Base-by-base conservation (phyloP, 2,329 filamentous ascomycete genomes). In the Teratosphaeria zuluensis region DNA sequence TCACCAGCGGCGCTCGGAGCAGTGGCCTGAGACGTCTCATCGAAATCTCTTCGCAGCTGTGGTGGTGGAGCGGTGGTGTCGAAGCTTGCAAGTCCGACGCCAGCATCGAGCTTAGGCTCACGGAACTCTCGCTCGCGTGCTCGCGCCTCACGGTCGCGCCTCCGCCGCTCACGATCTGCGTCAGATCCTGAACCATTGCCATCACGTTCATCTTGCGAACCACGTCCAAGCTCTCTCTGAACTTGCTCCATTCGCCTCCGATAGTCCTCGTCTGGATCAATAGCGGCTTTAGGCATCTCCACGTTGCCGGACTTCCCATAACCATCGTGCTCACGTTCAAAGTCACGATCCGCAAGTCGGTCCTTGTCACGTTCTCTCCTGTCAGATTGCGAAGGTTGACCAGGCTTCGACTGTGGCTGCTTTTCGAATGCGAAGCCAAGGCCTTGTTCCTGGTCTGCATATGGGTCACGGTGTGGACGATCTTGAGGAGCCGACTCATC, bases 181-280 rank as follows among this genome's bases (percentile, higher is more conserved):
- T 71, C 69, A 4, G 69, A 63, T 51, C 72, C 69, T 12, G 64
- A 65, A 30, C 70, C 70, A 8, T 63, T 61, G 21, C 58, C 60
- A 19, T 61, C 58, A 7, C 31, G 60, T 21, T 59, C 54, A 14
- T 65, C 62, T 24, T 63, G 61, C 2, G 58, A 48, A 12, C 66
- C 69, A 38, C 72, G 72, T 28, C 76, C 75, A 4, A 76, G 69
- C 63, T 79, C 77, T 58, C 74, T 71, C 59, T 76, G 75, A 16
- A 79, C 72, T 61, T 77, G 73, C 56, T 76, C 74, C 58, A 80
- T 72, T 8, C 78, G 74, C 32, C 77, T 76, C 51, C 77, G 75
- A 62, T 80, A 80, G 38, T 80, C 78, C 62, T 80, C 77, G 48
- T 80, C 78, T 4, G 78, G 74, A 57, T 80, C 78, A 2, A 77